Evolutionary conservation across 1,284 basidiomycete species (phyloP), one percentile per base, ranked within the genome.

Genomic region (Macrocystidia cucumis): DNA sequence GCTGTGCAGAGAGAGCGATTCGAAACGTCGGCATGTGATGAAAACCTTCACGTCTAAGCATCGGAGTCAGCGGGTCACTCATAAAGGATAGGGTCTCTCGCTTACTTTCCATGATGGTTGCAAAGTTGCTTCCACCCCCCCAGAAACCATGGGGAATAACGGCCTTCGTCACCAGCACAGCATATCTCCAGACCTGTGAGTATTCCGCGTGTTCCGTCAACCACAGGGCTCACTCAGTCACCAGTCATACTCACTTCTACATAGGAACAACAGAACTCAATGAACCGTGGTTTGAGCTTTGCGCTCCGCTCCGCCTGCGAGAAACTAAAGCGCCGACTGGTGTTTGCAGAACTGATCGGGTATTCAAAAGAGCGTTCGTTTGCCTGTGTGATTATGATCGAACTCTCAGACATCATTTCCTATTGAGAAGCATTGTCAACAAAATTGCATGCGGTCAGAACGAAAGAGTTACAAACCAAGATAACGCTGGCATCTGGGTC

Each of bases 81-180:
- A 25, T 26, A 9, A n/a, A 17, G 32, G 26, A 24, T 25, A 11
- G n/a, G 21, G 25, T 19, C 30, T 26, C 28, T n/a, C 0, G 59
- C 79, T 40, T 43, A 93, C 91, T 62, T 22, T 57, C 50, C 36
- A 79, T 57, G 4, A 92, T 54, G 2, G 77, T 44, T 32, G 72
- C 65, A 30, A 80, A 69, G 52, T 98, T 98, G 32, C 57, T 58
- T 14, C 67, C 55, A 12, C 76, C 81, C 2, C 95, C 95, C 76
- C 91, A 88, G 34, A 96, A 71, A 3, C 68, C 66, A 11, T 69
- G 65, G 0, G 92, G 87, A 26, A 98, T 74, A 2, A 96, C 71
- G 1, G 64, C 52, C 25, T 77, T 75, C 0, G 90, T 77, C 14
- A 86, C 67, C 0, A 74, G 51, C 1, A 64, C 59, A 3, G 77